Base-by-base conservation (phyloP, 148 eudicot species). In the Selenicereus undatus region DNA sequence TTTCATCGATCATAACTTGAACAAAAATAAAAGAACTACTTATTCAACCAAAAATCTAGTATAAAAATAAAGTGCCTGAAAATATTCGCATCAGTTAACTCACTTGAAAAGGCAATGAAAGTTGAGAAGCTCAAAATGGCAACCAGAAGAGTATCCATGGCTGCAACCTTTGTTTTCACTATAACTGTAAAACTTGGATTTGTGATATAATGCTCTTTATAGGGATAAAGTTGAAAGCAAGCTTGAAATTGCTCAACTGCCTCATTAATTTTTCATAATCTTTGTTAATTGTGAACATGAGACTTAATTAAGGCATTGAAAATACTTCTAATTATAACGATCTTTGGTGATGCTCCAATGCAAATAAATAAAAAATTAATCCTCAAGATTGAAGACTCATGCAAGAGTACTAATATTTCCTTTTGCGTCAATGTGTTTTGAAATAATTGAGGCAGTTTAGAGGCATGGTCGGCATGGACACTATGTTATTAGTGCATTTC, bases 201-300 rank as follows among this genome's bases (percentile, higher is more conserved):
- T 82, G 79, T 70, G 45, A 76, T 74, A 32, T 20, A 42, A 65
- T n/a, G 48, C 24, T 51, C 12, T 81, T 65, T 75, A 75, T 75
- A 75, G 69, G 51, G 68, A 18, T 22, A 68, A 54, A 50, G 43
- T 39, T 65, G 1, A 70, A 70, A 74, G 80, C 68, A 76, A 35
- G 71, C 84, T 82, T 82, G 69, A 58, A 35, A 76, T 82, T 82
- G 84, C 62, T 77, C 76, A 82, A 82, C 84, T 71, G 77, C 72
- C 73, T 71, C 14, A 36, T 77, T 42, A 18, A 48, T 72, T 48
- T 72, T 71, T 39, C 12, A 56, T 58, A 22, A 42, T 64, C 70
- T 27, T 20, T 77, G 80, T 82, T 71, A 71, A 39, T 43, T 72
- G 17, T 32, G 1, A 32, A n/a, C 12, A 71, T 22, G 72, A 70